Percentiles rank a stretch among this genome's conserved stretches.
Evolutionary conservation across 257 asterid species (phyloP).

Genomic region (Solanum etuberosum): DNA sequence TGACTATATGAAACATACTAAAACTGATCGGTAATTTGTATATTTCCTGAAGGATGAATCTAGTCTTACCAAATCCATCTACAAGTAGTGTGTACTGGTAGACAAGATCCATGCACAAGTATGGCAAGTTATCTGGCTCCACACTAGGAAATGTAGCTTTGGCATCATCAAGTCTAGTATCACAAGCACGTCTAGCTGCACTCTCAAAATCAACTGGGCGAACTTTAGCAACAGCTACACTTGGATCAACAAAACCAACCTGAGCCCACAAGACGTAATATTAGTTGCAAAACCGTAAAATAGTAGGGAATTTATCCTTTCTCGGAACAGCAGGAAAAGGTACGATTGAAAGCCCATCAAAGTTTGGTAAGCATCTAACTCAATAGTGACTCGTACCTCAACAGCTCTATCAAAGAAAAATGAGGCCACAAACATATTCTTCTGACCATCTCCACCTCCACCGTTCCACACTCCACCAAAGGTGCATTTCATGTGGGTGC

Average conservation of each 20-base stretch:
- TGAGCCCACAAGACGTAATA: background rate
- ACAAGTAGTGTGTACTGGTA: constrained; percentile 83
- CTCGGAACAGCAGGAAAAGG: background rate
- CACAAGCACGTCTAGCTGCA: constrained; percentile 86
- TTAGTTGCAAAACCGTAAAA: background rate
- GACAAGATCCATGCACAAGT: constrained; percentile 91
- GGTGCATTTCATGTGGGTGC: constrained; percentile 96
- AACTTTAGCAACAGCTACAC: constrained; percentile 62
- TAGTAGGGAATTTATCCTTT: background rate
- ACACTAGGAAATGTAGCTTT: constrained; percentile 47
- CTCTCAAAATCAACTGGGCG: constrained; percentile 77
- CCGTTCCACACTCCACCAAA: constrained; percentile 98
- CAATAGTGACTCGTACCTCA: constrained; percentile 42
- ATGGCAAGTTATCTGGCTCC: constrained; percentile 66
- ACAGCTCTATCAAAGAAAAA: constrained; percentile 95
- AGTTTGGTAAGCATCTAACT: background rate
- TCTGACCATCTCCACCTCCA: constrained; percentile 97
- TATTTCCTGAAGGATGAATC: background rate
- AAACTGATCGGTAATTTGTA: background rate
- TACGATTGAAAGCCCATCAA: background rate
- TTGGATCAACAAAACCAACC: constrained; percentile 75
- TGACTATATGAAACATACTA: background rate
- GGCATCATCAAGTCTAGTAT: constrained; percentile 55
- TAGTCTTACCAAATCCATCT: constrained; percentile 77
- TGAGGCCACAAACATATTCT: constrained; percentile 88